Evolutionary conservation across 805 yeast genomes (phyloP), one percentile per base, ranked within the genome.

Genomic region (Wickerhamiella azyma): DNA sequence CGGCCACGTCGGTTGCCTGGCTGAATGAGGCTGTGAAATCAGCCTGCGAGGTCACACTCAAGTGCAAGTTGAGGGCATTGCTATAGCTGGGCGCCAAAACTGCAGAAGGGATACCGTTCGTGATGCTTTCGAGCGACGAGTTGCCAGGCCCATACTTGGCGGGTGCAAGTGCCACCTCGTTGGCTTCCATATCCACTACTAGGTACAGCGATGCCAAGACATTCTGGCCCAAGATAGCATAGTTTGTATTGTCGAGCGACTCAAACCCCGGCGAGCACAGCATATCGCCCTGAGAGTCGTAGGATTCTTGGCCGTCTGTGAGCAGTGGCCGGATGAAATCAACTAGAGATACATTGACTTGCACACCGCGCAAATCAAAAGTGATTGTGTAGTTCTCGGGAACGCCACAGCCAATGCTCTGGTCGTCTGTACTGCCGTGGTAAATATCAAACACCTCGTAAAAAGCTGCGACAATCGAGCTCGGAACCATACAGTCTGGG

Each of bases 131-230:
- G 43, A 58, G 48, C 9, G 28, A 32, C 5, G 44, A 41, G 43
- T 48, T 43, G 28, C 57, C 50, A 7, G 47, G 51, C 48, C 61
- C 57, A 47, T 49, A 52, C 26, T 50, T 55, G 21, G 74, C 68
- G 46, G 71, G 74, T 9, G 80, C 85, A 43, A 82, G 52, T 1
- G 80, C 75, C 24, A 81, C 66, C 55, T 74, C 67, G 42, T 60
- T 60, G 52, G 71, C 71, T 29, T 78, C 84, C 45, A 79, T 63
- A 58, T 83, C 83, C 58, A 72, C 78, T 14, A 80, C 85, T 18
- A 75, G 70, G 56, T 81, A 83, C 14, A 79, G 79, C 32, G 73
- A 70, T 46, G 83, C 67, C 51, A 82, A 61, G 55, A 82, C 72
- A 41, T 73, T 70, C 56, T 80, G 85, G 6, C 92, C 92, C 26